A percentile compares a stretch with the other conserved stretches of the same genome.
phyloP scores from a whole-genome alignment of 2,329 filamentous ascomycete genomes.

The Juglanconis oblonga region DNA sequence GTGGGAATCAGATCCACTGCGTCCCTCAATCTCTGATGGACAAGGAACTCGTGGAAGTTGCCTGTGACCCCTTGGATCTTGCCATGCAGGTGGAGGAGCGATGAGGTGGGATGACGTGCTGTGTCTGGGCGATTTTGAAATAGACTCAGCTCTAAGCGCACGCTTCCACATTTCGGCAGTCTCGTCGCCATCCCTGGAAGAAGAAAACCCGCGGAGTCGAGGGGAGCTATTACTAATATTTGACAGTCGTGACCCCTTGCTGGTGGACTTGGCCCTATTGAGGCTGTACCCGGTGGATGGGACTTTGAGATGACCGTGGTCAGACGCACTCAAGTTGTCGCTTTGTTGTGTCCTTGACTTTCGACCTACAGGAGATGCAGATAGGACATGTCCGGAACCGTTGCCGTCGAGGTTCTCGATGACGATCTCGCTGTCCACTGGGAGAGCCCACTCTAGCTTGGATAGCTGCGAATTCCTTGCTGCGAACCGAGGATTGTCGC shows the following conservation, averaged over 20 bases:
- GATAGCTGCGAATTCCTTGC: slow-evolving; percentile 31
- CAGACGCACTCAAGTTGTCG: background rate
- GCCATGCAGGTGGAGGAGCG: background rate
- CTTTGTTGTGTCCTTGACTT: background rate
- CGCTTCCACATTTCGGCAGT: slow-evolving; percentile 18
- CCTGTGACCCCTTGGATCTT: background rate
- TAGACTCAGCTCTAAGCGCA: slow-evolving; percentile 18
- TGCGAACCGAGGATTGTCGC: slow-evolving; percentile 13
- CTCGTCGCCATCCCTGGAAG: slow-evolving; percentile 15
- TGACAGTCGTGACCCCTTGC: background rate
- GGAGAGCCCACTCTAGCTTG: slow-evolving; percentile 33
- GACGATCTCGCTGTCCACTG: slow-evolving; percentile 25
- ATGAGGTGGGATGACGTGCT: slow-evolving; percentile 2
- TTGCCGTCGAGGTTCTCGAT: slow-evolving; percentile 20
- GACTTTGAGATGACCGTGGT: slow-evolving; percentile 5
- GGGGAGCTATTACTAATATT: background rate
- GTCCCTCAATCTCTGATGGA: slow-evolving; percentile 1
- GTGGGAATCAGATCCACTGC: background rate
- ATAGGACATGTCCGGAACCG: background rate
- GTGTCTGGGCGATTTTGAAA: slow-evolving; percentile 8
- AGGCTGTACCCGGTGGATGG: background rate
- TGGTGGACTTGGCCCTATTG: background rate
- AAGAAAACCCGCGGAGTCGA: slow-evolving; percentile 15
- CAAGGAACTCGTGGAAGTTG: background rate
- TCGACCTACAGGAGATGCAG: background rate